These are phyloP conservation scores for Cyclocybe cylindracea DNA, from an alignment of 768 basidiomycete species.

Conservation along the genomic window DNA sequence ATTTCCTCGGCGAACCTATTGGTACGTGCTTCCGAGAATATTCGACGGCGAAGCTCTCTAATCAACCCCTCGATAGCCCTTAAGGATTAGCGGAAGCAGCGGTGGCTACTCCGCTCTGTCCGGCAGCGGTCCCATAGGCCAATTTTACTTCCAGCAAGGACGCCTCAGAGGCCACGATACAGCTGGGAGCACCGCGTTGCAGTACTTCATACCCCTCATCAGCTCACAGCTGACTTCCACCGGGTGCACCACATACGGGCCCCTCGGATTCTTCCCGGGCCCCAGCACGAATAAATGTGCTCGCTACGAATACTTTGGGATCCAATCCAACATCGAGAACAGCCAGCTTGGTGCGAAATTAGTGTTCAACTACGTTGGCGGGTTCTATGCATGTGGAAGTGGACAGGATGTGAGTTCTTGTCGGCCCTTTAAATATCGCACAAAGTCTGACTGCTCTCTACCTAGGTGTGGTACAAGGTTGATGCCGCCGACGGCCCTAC, in stretches of 20 bases:
- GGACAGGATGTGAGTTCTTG: slow-evolving; percentile 20
- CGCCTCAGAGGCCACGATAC: slow-evolving; percentile 16
- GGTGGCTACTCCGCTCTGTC: slow-evolving; percentile 18
- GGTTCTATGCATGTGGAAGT: slow-evolving; percentile 29
- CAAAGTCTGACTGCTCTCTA: neutral
- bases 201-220: slow-evolving; percentile 13
- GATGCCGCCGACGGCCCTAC: neutral
- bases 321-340: slow-evolving; percentile 25
- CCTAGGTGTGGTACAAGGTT: slow-evolving; percentile 26
- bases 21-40: slow-evolving; percentile 7
- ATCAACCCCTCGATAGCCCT: slow-evolving; percentile 12
- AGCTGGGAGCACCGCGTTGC: slow-evolving; percentile 1
- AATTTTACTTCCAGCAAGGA: slow-evolving; percentile 28
- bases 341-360: slow-evolving; percentile 26
- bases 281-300: slow-evolving; percentile 25
- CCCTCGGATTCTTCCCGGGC: slow-evolving; percentile 19
- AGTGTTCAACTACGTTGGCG: slow-evolving; percentile 24
- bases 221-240: slow-evolving; percentile 9
- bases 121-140: slow-evolving; percentile 21
- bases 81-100: slow-evolving; percentile 15
- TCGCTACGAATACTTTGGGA: slow-evolving; percentile 16
- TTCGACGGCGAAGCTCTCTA: neutral
- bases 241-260: slow-evolving; percentile 21
- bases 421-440: neutral
- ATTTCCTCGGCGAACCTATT: slow-evolving; percentile 22